phyloP scores from a whole-genome alignment of 2,329 filamentous ascomycete genomes.

The Chalaropsis thielavioides region DNA sequence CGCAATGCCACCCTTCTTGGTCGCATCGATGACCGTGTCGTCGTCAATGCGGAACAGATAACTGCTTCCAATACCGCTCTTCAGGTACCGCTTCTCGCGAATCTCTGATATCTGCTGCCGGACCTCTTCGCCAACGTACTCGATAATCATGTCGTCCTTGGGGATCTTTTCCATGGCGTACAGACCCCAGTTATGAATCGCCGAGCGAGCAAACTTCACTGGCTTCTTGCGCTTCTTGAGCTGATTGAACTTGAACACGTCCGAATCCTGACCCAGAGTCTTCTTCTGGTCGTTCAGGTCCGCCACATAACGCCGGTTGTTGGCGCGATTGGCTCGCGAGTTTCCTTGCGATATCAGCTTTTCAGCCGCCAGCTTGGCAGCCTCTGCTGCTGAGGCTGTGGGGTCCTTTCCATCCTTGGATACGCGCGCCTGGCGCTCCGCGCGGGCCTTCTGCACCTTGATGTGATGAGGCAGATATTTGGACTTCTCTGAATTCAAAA shows the following conservation, averaged over 20 bases:
- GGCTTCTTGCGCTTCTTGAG: conserved; percentile 99
- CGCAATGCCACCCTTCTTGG: conserved; percentile 95
- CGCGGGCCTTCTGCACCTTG: conserved; percentile 80
- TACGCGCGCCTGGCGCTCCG: conserved; percentile 69
- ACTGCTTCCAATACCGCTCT: conserved; percentile 91
- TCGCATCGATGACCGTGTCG: conserved; percentile 92
- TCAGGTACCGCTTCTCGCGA: conserved; percentile 79
- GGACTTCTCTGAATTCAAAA: conserved; percentile 91
- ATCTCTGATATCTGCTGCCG: conserved; percentile 95
- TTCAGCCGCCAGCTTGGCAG: conserved; percentile 59
- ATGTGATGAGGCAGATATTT: conserved; percentile 97
- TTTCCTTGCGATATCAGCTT: conserved; percentile 76
- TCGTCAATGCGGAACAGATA: conserved; percentile 98
- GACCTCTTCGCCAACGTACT: conserved; percentile 96
- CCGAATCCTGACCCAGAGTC: conserved; percentile 66
- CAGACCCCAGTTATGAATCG: conserved; percentile 96
- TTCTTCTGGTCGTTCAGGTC: conserved; percentile 94
- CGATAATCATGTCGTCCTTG: conserved; percentile 98
- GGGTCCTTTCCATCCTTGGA: conserved; percentile 54
- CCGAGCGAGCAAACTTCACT: conserved; percentile 91
- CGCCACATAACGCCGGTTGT: conserved; percentile 85
- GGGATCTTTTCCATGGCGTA: conserved; percentile 96
- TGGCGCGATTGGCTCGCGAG: conserved; percentile 84
- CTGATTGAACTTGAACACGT: conserved; percentile 94
- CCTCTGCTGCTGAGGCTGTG: conserved; percentile 51